Percentiles rank a stretch among this genome's conserved stretches.
phyloP scores from a whole-genome alignment of 305 asterid species.

The Fraxinus ornus region DNA sequence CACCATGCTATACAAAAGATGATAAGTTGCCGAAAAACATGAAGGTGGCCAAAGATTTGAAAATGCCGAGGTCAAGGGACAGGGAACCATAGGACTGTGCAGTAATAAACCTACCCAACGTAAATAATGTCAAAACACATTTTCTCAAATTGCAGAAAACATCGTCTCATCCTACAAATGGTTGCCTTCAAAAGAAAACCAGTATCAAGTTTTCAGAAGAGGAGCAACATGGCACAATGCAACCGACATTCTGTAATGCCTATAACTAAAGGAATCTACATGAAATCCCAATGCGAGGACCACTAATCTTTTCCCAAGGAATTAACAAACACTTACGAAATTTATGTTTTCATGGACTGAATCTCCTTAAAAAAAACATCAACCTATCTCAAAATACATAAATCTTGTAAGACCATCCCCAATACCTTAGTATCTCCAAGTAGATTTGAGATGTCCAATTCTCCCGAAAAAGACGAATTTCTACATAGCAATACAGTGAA shows the following conservation, averaged over 20 bases:
- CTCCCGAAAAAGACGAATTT: neutral
- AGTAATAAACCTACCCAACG: slow-evolving; percentile 50
- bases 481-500: neutral
- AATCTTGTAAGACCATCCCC: neutral
- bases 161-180: slow-evolving; percentile 9
- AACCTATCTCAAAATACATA: slow-evolving; percentile 4
- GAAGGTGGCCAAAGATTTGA: slow-evolving; percentile 36
- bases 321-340: slow-evolving; percentile 4
- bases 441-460: neutral
- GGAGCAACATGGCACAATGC: neutral
- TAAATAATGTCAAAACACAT: slow-evolving; percentile 29
- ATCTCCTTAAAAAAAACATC: neutral
- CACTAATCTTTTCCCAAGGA: slow-evolving; percentile 17
- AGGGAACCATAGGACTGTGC: slow-evolving; percentile 42
- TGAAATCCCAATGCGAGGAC: slow-evolving; percentile 8
- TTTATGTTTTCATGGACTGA: slow-evolving; percentile 12
- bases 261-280: slow-evolving; percentile 4
- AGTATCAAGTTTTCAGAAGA: neutral
- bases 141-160: slow-evolving; percentile 22
- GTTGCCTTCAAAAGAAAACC: neutral
- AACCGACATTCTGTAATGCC: neutral
- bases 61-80: slow-evolving; percentile 31
- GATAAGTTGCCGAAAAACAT: slow-evolving; percentile 38
- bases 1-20: slow-evolving; percentile 39
- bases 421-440: neutral